Base-by-base conservation (phyloP, 345 rosid species). In the Trapa incisa region DNA sequence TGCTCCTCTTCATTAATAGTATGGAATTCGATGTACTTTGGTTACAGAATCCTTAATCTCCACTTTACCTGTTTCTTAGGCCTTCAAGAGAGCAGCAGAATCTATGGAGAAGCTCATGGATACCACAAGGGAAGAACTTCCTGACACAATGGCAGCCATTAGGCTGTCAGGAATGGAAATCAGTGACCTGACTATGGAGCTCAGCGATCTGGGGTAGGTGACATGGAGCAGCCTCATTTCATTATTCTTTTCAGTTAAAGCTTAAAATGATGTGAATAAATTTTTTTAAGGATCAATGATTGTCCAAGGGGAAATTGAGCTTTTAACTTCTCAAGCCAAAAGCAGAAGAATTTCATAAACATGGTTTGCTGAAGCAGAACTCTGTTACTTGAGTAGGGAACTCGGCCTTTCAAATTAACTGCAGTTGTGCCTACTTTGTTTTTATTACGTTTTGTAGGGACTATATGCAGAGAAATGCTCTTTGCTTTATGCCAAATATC, bases 111-210 rank as follows among this genome's bases (percentile, higher is more conserved):
- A 89, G 82, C 84, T 92, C 70, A 71, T 89, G 85, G 97, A 92
- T 85, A 86, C 78, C 29, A 79, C 90, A 0, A 85, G 94, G 82
- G 96, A 88, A 69, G 98, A 88, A 80, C 85, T 92, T 67, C 97
- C 98, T 1, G 89, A 82, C 74, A 92, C 96, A 60, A 89, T 92
- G 98, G 97, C 94, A 63, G 97, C 97, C 33, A 67, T 92, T 63
- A 84, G 97, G 2, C 79, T 92, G 70, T 88, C 98, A 0, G 97
- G 98, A 65, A 92, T 92, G 97, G 98, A 92, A 86, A 92, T 92
- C 45, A 87, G 89, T 72, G 97, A 89, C 82, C 81, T 92, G 37
- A 89, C 96, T 0, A 83, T 84, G 90, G 96, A 92, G 85, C 92
- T 92, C 65, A 89, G 89, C 62, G 94, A 89, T 80, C 71, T 92